A percentile compares a stretch with the other conserved stretches of the same genome.
Conservation (phyloP, 495 filamentous ascomycete genomes). For the Trichoderma gamsii region DNA sequence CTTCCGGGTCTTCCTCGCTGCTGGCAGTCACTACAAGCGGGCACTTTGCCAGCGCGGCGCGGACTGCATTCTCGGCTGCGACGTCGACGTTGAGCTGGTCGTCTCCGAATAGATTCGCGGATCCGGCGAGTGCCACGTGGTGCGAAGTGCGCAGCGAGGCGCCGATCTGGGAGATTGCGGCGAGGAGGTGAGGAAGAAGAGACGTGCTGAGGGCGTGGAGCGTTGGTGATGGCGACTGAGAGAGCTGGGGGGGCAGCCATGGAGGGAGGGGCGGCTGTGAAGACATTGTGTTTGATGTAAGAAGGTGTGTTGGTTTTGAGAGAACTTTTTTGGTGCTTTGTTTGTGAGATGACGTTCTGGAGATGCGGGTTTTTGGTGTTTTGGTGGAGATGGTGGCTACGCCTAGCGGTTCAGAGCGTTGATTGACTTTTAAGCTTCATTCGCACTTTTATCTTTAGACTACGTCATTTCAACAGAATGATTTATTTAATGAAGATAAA, state of each 20-base stretch:
- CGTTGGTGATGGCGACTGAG: neutral
- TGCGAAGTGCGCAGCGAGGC: constrained; percentile 33
- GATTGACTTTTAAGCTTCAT: too few relatives aligned
- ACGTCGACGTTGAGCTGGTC: constrained; percentile 53
- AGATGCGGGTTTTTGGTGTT: neutral
- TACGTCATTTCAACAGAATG: too few relatives aligned
- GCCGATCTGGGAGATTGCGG: constrained; percentile 31
- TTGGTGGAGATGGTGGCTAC: neutral
- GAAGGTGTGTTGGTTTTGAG: neutral
- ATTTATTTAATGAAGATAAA: too few relatives aligned
- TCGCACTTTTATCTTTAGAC: neutral
- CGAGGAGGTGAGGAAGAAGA: constrained; percentile 38
- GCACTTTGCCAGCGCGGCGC: constrained; percentile 35
- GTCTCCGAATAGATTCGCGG: constrained; percentile 47
- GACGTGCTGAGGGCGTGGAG: constrained; percentile 22
- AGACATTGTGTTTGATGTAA: neutral
- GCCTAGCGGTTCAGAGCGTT: neutral
- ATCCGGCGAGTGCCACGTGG: constrained; percentile 37
- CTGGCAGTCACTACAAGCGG: constrained; percentile 39
- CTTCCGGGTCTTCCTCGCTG: constrained; percentile 49
- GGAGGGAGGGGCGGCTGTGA: neutral
- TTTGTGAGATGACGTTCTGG: neutral
- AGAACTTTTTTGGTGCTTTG: neutral
- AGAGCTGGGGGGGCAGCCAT: constrained; percentile 3
- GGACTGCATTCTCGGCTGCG: constrained; percentile 39